Base-by-base conservation (phyloP, 2,329 filamentous ascomycete genomes). In the Cladophialophora yegresii region DNA sequence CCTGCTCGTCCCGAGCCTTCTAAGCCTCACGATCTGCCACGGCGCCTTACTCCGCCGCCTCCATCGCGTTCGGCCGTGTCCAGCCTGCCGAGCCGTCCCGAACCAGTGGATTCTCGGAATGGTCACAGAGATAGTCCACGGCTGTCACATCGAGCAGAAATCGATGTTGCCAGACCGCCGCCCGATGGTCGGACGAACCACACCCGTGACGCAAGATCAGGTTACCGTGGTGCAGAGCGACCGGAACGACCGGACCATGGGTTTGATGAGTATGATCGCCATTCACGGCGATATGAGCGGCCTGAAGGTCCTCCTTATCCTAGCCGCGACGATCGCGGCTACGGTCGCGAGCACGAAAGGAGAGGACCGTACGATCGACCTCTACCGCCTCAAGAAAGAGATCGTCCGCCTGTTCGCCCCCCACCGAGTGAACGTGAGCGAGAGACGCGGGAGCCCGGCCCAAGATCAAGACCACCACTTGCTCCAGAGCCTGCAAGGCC, bases 81-180 rank as follows among this genome's bases (percentile, higher is more conserved):
- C 6, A 76, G 73, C 65, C 71, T 78, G 30, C 77, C 77, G 20
- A 77, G 64, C 65, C 72, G 70, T 33, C 73, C 72, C 58, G 76
- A 76, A 10, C 65, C 62, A 32, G 65, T 65, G n/a, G 69, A 71
- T 33, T 33, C 67, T 58, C 76, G 77, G n/a, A 69, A 73, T 16
- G 75, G 73, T 54, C 72, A 77, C 30, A 76, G 74, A 49, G 70
- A 72, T 32, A 77, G 80, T 55, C 71, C 72, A 36, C 73, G 77
- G 45, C 64, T 76, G n/a, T 73, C 77, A 33, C 71, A 72, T n/a
- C 75, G 79, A 49, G 30, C 61, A 30, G 57, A 57, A 28, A 49
- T 30, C 49, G 69, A 70, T 7, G 26, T 57, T 58, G 51, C 63
- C 22, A 62, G 67, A 49, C 40, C 58, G 9, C 65, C 75, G n/a